phyloP scores from a whole-genome alignment of 148 eudicot genomes.

The Cornus suecica region DNA sequence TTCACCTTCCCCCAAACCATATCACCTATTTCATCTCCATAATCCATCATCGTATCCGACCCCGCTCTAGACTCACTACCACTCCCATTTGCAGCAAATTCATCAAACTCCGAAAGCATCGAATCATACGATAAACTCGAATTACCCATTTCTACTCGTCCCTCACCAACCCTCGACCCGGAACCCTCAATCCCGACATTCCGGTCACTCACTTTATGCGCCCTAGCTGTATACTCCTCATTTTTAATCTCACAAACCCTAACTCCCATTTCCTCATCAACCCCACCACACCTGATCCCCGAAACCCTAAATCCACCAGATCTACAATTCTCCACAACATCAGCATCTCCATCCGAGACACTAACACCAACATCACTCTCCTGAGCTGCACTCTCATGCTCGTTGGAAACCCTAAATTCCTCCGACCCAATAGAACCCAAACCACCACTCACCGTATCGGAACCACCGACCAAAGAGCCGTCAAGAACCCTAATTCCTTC shows the following conservation, averaged over 20 bases:
- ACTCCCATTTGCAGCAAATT: slow-evolving; percentile 22
- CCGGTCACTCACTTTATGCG: neutral
- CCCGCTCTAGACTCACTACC: slow-evolving; percentile 15
- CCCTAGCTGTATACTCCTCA: neutral
- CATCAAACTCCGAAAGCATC: slow-evolving; percentile 27
- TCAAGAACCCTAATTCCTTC: slow-evolving; percentile 26
- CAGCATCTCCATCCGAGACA: slow-evolving; percentile 17
- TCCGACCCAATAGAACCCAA: slow-evolving; percentile 15
- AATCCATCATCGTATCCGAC: slow-evolving; percentile 21
- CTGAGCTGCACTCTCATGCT: slow-evolving; percentile 8
- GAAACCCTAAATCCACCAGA: slow-evolving; percentile 14
- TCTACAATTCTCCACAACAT: slow-evolving; percentile 5
- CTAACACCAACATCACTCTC: slow-evolving; percentile 19
- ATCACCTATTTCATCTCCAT: slow-evolving; percentile 68
- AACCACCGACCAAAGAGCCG: slow-evolving; percentile 23
- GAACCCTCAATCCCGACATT: neutral
- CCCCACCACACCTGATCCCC: slow-evolving; percentile 3
- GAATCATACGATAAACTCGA: slow-evolving; percentile 16
- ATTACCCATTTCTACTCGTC: slow-evolving; percentile 2
- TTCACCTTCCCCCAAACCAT: slow-evolving; percentile 99
- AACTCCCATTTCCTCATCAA: neutral
- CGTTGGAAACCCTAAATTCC: slow-evolving; percentile 25
- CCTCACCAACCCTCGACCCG: neutral
- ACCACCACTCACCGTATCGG: neutral
- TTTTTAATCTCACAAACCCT: neutral